Percentiles rank a stretch among this genome's conserved stretches.
Conservation (phyloP, 306 rosid species). For the Ormosia semicastrata region DNA sequence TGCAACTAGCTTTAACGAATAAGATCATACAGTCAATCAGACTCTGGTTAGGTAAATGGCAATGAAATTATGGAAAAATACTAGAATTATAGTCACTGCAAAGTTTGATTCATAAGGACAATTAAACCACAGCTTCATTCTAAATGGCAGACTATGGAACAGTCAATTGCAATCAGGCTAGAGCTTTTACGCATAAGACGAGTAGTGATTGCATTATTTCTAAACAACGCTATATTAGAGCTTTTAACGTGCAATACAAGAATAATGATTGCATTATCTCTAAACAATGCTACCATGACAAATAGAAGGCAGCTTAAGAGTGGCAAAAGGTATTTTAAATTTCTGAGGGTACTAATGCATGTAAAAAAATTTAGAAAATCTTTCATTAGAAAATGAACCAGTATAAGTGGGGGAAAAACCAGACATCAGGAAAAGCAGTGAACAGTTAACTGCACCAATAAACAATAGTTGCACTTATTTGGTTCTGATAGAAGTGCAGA, state of each 20-base stretch:
- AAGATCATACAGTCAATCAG: background rate
- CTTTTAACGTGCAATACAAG: background rate
- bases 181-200: background rate
- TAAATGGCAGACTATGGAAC: background rate
- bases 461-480: background rate
- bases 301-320: background rate
- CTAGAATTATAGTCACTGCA: background rate
- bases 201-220: background rate
- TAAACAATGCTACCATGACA: background rate
- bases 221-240: background rate
- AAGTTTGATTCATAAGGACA: background rate
- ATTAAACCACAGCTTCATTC: slow-evolving; percentile 3
- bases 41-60: background rate
- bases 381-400: background rate
- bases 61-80: background rate
- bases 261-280: background rate
- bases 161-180: background rate
- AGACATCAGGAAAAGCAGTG: background rate
- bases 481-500: background rate
- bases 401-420: background rate
- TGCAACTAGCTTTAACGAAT: background rate
- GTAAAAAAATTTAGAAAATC: background rate
- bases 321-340: background rate
- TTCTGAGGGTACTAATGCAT: background rate
- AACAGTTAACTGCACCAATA: background rate